These are phyloP conservation scores for Tulasnella sp. DNA, from an alignment of 768 basidiomycete genomes.

Conservation along the genomic window DNA sequence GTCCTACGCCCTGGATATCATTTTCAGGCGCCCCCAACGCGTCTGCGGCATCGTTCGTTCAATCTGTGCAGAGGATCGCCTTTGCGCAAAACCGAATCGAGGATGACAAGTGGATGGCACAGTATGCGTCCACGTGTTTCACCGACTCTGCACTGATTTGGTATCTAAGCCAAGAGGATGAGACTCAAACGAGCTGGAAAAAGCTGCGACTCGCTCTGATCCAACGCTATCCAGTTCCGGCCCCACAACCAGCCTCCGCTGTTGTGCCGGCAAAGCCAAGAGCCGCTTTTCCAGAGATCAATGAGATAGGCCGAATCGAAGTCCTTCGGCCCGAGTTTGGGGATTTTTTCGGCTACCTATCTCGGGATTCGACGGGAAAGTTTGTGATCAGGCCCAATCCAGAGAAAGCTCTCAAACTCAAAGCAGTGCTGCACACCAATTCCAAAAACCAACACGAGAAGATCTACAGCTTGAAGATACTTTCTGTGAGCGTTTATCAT, in stretches of 20 bases:
- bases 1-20: not conserved
- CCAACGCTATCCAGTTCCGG: not conserved
- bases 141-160: not conserved
- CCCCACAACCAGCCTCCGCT: not conserved
- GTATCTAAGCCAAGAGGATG: not conserved
- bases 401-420: no score
- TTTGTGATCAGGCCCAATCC: no score
- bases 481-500: no score
- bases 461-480: no score
- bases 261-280: no score
- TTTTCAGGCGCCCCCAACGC: not conserved
- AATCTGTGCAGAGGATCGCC: not conserved
- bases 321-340: no score
- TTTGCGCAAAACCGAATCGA: not conserved
- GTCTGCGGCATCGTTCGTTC: not conserved
- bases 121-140: not conserved
- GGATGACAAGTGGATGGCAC: not conserved
- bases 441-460: no score
- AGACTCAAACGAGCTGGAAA: not conserved
- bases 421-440: no score
- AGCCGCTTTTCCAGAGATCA: no score
- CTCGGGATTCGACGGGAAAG: no score
- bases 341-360: no score
- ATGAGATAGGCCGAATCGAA: no score
- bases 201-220: not conserved